Conservation (phyloP, 495 filamentous ascomycete genomes). For the Bombardia bombarda region DNA sequence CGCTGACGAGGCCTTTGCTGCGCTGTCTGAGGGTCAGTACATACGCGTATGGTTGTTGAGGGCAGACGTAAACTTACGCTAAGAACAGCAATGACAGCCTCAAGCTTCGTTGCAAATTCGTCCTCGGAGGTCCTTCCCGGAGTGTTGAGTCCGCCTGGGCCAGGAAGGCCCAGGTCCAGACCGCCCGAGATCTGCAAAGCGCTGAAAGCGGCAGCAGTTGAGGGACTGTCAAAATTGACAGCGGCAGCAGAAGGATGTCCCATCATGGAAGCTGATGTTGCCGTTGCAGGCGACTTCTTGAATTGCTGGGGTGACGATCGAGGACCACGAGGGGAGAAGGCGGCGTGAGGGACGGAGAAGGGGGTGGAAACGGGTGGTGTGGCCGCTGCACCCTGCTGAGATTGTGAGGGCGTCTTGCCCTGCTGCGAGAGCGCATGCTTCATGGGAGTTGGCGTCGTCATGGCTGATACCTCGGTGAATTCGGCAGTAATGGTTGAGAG, state of each 20-base stretch:
- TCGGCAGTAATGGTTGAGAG: not conserved
- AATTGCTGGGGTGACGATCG: constrained; percentile 46
- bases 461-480: constrained; percentile 7
- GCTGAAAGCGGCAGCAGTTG: constrained; percentile 41
- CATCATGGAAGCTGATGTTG: constrained; percentile 25
- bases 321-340: constrained; percentile 42
- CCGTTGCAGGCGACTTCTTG: constrained; percentile 45
- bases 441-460: constrained; percentile 45
- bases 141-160: constrained; percentile 19
- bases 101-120: constrained; percentile 46
- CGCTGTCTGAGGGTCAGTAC: constrained; percentile 17
- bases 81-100: constrained; percentile 39
- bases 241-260: constrained; percentile 27
- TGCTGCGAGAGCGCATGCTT: constrained; percentile 41
- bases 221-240: constrained; percentile 47
- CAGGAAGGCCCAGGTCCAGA: constrained; percentile 35
- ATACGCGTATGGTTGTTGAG: too few relatives aligned
- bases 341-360: constrained; percentile 41
- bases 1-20: constrained; percentile 55
- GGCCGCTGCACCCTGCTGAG: constrained; percentile 35
- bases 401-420: constrained; percentile 38
- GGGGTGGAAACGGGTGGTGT: constrained; percentile 50
- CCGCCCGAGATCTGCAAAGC: constrained; percentile 29
- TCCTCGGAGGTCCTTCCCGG: constrained; percentile 45
- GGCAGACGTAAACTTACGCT: too few relatives aligned